Conservation (phyloP, 805 yeast genomes). For the Babjeviella inositovora region DNA sequence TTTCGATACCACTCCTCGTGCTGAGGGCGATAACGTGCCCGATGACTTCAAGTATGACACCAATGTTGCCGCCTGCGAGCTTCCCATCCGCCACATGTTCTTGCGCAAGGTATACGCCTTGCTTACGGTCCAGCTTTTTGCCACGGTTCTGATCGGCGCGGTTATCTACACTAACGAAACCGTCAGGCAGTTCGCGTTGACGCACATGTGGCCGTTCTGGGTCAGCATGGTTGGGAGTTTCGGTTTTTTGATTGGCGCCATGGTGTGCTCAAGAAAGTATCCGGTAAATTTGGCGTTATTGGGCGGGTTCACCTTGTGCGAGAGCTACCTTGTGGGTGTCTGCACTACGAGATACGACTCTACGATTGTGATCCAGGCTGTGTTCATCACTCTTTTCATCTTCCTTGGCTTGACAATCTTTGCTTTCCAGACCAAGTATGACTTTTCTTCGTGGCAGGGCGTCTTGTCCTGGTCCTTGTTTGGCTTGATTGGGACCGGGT, state of each 20-base stretch:
- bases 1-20: conserved; percentile 6
- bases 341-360: conserved; percentile 49
- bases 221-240: conserved; percentile 43
- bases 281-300: conserved; percentile 51
- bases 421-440: conserved; percentile 68
- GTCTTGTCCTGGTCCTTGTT: conserved; percentile 43
- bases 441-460: conserved; percentile 55
- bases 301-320: conserved; percentile 55
- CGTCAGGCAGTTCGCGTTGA: conserved; percentile 35
- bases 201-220: conserved; percentile 41
- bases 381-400: conserved; percentile 48
- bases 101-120: conserved; percentile 68
- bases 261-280: conserved; percentile 45
- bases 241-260: conserved; percentile 49
- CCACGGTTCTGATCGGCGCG: conserved; percentile 43
- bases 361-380: conserved; percentile 51
- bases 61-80: conserved; percentile 61
- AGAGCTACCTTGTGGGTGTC: conserved; percentile 59
- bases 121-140: conserved; percentile 43
- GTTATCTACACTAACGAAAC: conserved; percentile 25
- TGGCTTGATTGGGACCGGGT: conserved; percentile 56
- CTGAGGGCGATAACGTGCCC: conserved; percentile 23
- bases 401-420: conserved; percentile 66
- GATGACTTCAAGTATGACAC: conserved; percentile 78
- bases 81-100: conserved; percentile 61